phyloP scores from a whole-genome alignment of 164 flowering plant species.

The Warburgia ugandensis region DNA sequence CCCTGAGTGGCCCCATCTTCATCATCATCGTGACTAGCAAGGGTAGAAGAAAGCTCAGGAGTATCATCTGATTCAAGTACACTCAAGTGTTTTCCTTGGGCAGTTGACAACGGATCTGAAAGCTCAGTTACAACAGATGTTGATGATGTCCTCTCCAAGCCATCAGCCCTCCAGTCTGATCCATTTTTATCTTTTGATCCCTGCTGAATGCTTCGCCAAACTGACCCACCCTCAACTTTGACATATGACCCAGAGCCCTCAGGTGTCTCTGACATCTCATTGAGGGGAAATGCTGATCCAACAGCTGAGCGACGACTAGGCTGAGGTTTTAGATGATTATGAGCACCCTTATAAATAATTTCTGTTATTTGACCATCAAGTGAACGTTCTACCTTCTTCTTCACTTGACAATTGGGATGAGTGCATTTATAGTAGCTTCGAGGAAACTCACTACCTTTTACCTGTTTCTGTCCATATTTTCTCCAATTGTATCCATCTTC shows the following conservation, averaged over 20 bases:
- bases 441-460: conserved; percentile 79
- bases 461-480: conserved; percentile 89
- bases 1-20: conserved; percentile 54
- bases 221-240: conserved; percentile 40
- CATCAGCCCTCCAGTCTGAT: conserved; percentile 41
- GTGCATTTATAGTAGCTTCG: conserved; percentile 87
- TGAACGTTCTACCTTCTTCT: conserved; percentile 73
- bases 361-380: conserved; percentile 71
- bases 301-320: conserved; percentile 36
- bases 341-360: conserved; percentile 71
- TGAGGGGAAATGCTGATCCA: conserved; percentile 32
- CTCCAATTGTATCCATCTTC: conserved; percentile 87
- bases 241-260: conserved; percentile 29
- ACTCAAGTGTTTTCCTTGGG: conserved; percentile 32
- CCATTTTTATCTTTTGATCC: conserved; percentile 34
- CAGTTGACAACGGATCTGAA: conserved; percentile 42
- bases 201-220: conserved; percentile 34
- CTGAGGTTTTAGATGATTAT: conserved; percentile 67
- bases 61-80: conserved; percentile 42
- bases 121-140: conserved; percentile 52
- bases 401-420: conserved; percentile 60
- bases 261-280: conserved; percentile 31
- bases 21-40: conserved; percentile 49
- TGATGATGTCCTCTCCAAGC: conserved; percentile 54
- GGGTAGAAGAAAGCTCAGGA: conserved; percentile 60